Conservation (phyloP, 805 yeast species). For the Candida boleticola region DNA sequence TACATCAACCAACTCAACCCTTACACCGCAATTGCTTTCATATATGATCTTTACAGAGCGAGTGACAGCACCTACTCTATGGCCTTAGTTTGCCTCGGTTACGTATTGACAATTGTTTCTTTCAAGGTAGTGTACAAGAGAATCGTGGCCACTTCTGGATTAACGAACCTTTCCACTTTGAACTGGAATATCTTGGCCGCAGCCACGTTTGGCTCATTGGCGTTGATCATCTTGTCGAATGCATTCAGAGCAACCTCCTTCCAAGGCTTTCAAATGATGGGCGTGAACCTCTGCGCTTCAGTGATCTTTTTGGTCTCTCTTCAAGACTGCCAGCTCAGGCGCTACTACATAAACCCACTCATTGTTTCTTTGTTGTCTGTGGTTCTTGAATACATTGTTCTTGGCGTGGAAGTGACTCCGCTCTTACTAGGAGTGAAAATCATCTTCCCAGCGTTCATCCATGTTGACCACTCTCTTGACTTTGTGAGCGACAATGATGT, state of each 20-base stretch:
- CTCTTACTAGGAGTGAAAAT: constrained; percentile 10
- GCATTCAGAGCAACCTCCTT: constrained; percentile 9
- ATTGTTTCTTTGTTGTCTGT: constrained; percentile 17
- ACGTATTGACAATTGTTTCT: constrained; percentile 15
- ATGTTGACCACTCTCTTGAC: constrained; percentile 2
- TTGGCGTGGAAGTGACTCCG: constrained; percentile 9
- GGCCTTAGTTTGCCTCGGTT: constrained; percentile 14
- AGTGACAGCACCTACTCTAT: neutral
- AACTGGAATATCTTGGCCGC: neutral
- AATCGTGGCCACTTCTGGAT: neutral
- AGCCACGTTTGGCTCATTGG: neutral
- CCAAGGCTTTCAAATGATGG: constrained; percentile 14
- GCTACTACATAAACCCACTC: constrained; percentile 14
- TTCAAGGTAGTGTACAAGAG: constrained; percentile 11
- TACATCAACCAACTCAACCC: constrained; percentile 28
- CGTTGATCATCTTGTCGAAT: constrained; percentile 4
- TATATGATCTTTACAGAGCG: constrained; percentile 22
- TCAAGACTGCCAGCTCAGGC: constrained; percentile 19
- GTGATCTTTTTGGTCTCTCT: constrained; percentile 22
- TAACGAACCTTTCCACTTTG: neutral
- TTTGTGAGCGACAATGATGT: neutral
- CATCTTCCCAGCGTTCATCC: constrained; percentile 20
- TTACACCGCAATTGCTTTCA: constrained; percentile 27
- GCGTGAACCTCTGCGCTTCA: constrained; percentile 25
- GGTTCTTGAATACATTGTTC: constrained; percentile 20